phyloP scores from a whole-genome alignment of 2,329 filamentous ascomycete genomes.

The Sclerotinia borealis region DNA sequence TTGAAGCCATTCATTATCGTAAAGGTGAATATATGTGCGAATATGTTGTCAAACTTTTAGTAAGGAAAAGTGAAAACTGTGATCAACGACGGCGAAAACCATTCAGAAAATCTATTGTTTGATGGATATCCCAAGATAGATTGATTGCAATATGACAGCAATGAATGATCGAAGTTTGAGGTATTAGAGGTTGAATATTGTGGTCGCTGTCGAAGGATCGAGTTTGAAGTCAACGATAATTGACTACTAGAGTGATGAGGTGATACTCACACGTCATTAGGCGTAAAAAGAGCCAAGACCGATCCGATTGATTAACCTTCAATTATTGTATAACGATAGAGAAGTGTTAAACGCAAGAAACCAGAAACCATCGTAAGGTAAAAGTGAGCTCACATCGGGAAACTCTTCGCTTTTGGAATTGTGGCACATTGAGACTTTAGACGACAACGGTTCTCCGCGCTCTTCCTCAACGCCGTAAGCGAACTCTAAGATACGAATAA shows the following conservation, averaged over 20 bases:
- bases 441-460: no score
- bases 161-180: not conserved
- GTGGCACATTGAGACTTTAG: not conserved
- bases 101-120: not conserved
- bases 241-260: not conserved
- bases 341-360: no score
- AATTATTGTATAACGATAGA: not conserved
- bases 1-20: not conserved
- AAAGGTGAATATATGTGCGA: not conserved
- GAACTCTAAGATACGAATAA: no score
- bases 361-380: accelerated
- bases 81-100: not conserved
- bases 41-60: not conserved
- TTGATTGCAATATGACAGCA: not conserved
- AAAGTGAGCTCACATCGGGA: not conserved
- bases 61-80: not conserved
- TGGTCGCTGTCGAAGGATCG: not conserved
- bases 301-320: not conserved
- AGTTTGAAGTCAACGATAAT: not conserved
- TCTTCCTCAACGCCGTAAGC: no score
- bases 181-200: not conserved
- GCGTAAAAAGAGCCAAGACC: accelerated
- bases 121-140: not conserved
- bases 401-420: not conserved
- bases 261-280: not conserved